phyloP scores from a whole-genome alignment of 495 filamentous ascomycete species.

The Aspergillus conjunctus region DNA sequence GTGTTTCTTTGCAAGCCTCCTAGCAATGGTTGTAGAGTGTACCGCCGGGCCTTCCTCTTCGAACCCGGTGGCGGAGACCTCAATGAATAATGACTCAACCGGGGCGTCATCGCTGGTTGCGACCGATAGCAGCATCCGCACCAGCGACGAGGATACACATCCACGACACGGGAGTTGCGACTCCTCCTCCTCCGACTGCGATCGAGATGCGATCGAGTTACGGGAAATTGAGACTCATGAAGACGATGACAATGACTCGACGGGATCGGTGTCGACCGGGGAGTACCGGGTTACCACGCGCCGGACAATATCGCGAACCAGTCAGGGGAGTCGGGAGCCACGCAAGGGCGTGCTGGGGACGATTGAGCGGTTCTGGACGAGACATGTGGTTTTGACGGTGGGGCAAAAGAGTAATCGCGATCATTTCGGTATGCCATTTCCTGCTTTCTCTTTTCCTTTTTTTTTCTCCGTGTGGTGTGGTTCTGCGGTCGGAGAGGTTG shows the following conservation, averaged over 20 bases:
- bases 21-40: background rate
- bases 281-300: constrained; percentile 37
- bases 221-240: constrained; percentile 37
- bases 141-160: background rate
- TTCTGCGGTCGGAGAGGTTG: background rate
- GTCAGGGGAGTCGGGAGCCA: constrained; percentile 21
- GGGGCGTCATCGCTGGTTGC: background rate
- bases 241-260: constrained; percentile 26
- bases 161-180: constrained; percentile 12
- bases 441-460: background rate
- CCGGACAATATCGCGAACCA: constrained; percentile 30
- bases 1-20: background rate
- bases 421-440: constrained; percentile 41
- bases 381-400: constrained; percentile 45
- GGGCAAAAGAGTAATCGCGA: constrained; percentile 49
- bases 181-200: background rate
- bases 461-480: background rate
- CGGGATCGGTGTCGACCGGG: constrained; percentile 38
- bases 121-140: background rate
- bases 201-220: constrained; percentile 39
- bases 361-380: constrained; percentile 41
- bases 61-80: background rate
- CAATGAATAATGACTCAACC: background rate
- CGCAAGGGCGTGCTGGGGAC: constrained; percentile 30
- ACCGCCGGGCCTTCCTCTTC: background rate